Percentiles rank a stretch among this genome's conserved stretches.
phyloP scores from a whole-genome alignment of 1,139 yeast species.

The Saccharomyces hybrid region DNA sequence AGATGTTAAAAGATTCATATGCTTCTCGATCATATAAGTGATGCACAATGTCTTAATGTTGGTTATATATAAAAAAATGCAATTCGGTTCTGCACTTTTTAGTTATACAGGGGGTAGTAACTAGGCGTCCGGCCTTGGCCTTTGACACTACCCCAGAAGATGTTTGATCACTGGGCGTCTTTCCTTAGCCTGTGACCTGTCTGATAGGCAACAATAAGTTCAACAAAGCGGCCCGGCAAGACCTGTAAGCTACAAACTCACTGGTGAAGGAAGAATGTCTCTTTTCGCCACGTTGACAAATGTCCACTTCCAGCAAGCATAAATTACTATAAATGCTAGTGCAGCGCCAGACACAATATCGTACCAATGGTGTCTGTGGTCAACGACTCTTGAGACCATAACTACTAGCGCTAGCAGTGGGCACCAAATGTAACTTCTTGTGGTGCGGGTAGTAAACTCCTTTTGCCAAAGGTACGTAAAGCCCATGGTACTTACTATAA shows the following conservation, averaged over 20 bases:
- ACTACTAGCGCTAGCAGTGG: conserved; percentile 19
- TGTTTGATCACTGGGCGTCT: neutral
- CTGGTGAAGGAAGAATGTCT: neutral
- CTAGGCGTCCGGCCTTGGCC: too few relatives aligned
- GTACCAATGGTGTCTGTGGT: conserved; percentile 30
- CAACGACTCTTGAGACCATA: conserved; percentile 26
- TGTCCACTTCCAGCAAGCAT: conserved; percentile 13
- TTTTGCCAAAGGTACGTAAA: conserved; percentile 24
- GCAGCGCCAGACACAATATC: conserved; percentile 23
- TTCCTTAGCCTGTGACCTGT: neutral
- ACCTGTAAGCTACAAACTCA: neutral
- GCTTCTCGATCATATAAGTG: neutral
- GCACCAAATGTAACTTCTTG: conserved; percentile 23
- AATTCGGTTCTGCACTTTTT: neutral
- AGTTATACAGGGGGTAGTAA: neutral
- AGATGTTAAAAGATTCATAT: neutral
- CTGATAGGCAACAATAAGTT: neutral
- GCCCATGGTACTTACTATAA: conserved; percentile 23
- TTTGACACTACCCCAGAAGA: neutral
- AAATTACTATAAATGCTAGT: conserved; percentile 15
- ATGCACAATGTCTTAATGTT: neutral
- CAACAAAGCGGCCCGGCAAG: too few relatives aligned
- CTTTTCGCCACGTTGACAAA: conserved; percentile 3
- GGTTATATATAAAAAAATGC: neutral
- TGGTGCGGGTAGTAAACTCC: conserved; percentile 12